phyloP scores from a whole-genome alignment of 306 rosid genomes.

The Fagus sylvatica region DNA sequence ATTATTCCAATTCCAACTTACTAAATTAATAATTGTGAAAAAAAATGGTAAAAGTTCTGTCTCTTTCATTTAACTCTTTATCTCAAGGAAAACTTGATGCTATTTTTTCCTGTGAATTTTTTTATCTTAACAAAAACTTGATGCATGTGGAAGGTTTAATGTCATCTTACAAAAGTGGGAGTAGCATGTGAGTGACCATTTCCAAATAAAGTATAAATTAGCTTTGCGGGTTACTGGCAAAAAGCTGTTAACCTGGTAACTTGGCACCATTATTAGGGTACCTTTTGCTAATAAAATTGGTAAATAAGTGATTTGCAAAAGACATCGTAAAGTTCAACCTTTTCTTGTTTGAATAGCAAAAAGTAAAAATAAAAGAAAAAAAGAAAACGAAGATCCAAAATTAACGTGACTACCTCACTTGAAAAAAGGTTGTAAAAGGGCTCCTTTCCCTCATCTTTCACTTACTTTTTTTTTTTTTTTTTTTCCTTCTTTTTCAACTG shows the following conservation, averaged over 20 bases:
- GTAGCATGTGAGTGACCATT: constrained; percentile 24
- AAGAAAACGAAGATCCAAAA: no score
- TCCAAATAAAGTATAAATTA: not conserved
- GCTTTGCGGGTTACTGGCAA: constrained; percentile 1
- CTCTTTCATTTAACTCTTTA: no score
- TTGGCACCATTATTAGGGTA: not conserved
- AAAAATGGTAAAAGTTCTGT: no score
- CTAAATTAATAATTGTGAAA: no score
- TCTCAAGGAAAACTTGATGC: no score
- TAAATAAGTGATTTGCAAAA: not conserved
- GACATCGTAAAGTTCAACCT: not conserved
- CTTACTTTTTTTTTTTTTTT: no score
- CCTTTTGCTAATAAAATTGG: not conserved
- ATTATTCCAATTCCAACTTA: no score
- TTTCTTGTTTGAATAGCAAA: not conserved
- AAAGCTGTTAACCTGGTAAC: constrained; percentile 18
- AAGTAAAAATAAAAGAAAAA: not conserved
- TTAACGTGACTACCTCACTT: no score
- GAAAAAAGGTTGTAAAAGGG: no score
- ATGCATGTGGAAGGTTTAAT: constrained; percentile 6
- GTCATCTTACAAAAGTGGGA: not conserved
- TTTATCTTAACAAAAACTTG: not conserved
- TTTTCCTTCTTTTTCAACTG: no score
- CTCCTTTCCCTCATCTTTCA: no score
- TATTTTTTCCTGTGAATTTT: no score